Percentiles rank a stretch among this genome's conserved stretches.
phyloP scores from a whole-genome alignment of 495 filamentous ascomycete species.

The Penicillium antarcticum region DNA sequence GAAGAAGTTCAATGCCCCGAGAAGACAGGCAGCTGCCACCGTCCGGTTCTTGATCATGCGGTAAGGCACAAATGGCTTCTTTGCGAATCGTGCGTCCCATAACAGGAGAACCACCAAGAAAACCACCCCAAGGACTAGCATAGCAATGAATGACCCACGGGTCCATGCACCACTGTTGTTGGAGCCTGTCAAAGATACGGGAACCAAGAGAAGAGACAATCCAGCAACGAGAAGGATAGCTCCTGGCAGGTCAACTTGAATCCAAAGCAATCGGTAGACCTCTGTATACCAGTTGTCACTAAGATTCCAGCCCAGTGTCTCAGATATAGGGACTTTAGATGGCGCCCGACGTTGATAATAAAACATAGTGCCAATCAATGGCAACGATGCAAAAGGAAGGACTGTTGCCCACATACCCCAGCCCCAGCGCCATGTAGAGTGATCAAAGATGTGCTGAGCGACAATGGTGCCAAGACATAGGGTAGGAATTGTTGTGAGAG shows the following conservation, averaged over 20 bases:
- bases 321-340: background rate
- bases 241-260: slow-evolving; percentile 18
- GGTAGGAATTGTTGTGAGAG: slow-evolving; percentile 18
- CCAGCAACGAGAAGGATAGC: slow-evolving; percentile 18
- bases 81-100: slow-evolving; percentile 56
- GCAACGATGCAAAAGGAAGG: slow-evolving; percentile 15
- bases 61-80: slow-evolving; percentile 69
- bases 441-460: slow-evolving; percentile 15
- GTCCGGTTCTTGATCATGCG: slow-evolving; percentile 64
- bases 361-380: slow-evolving; percentile 19
- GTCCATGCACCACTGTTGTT: slow-evolving; percentile 50
- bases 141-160: slow-evolving; percentile 58
- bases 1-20: slow-evolving; percentile 23
- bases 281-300: slow-evolving; percentile 13
- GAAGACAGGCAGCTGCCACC: slow-evolving; percentile 42
- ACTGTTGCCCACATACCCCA: slow-evolving; percentile 30
- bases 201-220: slow-evolving; percentile 21
- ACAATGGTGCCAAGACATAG: slow-evolving; percentile 23
- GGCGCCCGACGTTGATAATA: slow-evolving; percentile 18
- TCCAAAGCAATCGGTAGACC: slow-evolving; percentile 16
- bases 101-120: slow-evolving; percentile 56
- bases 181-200: slow-evolving; percentile 18
- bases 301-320: background rate
- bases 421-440: slow-evolving; percentile 24
- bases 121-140: slow-evolving; percentile 59